Evolutionary conservation across 2,329 filamentous ascomycete species (phyloP), one percentile per base, ranked within the genome.

Genomic region (Ophidiomyces ophidiicola): DNA sequence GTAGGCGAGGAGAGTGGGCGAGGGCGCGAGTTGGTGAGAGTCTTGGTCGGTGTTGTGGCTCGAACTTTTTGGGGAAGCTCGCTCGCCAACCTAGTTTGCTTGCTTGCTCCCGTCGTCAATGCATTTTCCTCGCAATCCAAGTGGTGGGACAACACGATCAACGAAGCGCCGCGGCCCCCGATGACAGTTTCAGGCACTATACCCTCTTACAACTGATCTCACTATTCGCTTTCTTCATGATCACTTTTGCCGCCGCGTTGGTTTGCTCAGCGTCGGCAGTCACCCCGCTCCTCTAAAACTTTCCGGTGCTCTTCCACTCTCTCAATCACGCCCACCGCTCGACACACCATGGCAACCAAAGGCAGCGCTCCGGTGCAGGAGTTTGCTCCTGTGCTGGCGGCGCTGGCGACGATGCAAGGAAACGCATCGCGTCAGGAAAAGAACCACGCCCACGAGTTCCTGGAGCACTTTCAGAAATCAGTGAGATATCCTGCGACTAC

Each of bases 381-480:
- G 61, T 92, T 90, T 64, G 75, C 77, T 63, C 82, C 84, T 47
- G 84, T 98, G 51, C 71, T 96, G 53, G 78, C 81, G 51, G 90
- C 88, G 47, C 79, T 96, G 64, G 75, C 79, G 57, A 90, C 87
- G 47, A 94, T 98, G 87, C 80, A 76, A 56, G 72, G 86, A 58
- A 82, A 80, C 63, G 81, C 78, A 50, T 78, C 88, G 56, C 75
- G 81, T 55, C 73, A 80, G 49, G 76, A 82, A 57, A 96, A 96
- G 69, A 80, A 81, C 59, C 81, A 86, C 61, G 87, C 85, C 44
- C 87, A 94, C 58, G 78, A 88, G 58, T 98, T 80, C 59, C 71
- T 98, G 44, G 83, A 93, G 64, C 79, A 77, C 52, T 98, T 96
- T 64, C 90, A 98, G 73, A 98, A 98, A 76, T 96, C 90, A 61